Percentiles rank a stretch among this genome's conserved stretches.
These are phyloP conservation scores for Thelonectria blattea DNA, from an alignment of 2,329 filamentous ascomycete genomes.

Conservation along the genomic window DNA sequence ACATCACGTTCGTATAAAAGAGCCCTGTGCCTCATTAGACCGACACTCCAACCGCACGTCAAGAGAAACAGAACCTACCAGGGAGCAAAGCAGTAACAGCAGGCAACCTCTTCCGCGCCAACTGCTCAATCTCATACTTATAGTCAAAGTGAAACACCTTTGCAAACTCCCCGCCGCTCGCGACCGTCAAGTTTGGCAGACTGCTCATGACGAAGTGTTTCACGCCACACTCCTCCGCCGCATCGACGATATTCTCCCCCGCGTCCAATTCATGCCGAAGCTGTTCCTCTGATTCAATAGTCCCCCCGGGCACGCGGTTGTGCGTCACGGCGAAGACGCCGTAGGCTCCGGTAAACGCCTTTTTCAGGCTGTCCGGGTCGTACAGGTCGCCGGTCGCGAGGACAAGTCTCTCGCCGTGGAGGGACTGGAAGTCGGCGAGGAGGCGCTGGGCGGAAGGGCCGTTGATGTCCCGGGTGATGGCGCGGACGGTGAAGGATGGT, in stretches of 20 bases:
- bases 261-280: slow-evolving; percentile 23
- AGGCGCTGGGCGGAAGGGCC: not conserved
- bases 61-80: slow-evolving; percentile 2
- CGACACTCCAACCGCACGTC: too few relatives aligned
- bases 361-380: slow-evolving; percentile 13
- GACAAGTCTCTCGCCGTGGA: not conserved
- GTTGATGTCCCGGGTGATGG: slow-evolving; percentile 8
- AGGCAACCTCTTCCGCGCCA: slow-evolving; percentile 6
- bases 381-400: slow-evolving; percentile 13
- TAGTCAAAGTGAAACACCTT: slow-evolving; percentile 24
- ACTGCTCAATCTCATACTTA: slow-evolving; percentile 21
- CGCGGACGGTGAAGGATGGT: slow-evolving; percentile 9
- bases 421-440: not conserved
- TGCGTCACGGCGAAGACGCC: slow-evolving; percentile 24
- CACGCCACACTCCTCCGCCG: slow-evolving; percentile 17
- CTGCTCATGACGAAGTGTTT: slow-evolving; percentile 27
- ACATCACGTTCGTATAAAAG: slow-evolving; percentile 26
- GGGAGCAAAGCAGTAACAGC: slow-evolving; percentile 20
- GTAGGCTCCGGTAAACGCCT: slow-evolving; percentile 11
- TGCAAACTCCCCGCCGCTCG: slow-evolving; percentile 11
- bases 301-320: slow-evolving; percentile 12
- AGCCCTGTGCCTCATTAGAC: slow-evolving; percentile 12
- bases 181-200: slow-evolving; percentile 15
- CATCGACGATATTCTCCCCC: slow-evolving; percentile 22
- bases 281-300: slow-evolving; percentile 17